Evolutionary conservation across 257 asterid species (phyloP).

Genomic region (Solanum okadae): DNA sequence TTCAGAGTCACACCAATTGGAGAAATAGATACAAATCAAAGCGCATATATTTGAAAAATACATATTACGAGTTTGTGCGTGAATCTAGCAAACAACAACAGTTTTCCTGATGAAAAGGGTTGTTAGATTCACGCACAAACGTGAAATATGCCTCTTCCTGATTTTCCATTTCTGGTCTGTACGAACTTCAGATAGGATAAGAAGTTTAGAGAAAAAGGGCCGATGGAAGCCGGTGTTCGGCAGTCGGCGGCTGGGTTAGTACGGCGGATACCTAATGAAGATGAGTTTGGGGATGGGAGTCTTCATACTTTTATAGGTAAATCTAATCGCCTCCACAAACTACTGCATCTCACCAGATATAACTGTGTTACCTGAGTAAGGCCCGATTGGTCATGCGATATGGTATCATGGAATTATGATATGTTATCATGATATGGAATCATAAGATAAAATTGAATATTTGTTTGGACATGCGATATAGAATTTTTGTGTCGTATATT

Average conservation of each 20-base stretch:
- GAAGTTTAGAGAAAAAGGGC: background rate
- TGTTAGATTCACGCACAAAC: constrained; percentile 13
- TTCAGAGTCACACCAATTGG: background rate
- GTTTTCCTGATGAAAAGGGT: background rate
- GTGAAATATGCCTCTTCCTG: background rate
- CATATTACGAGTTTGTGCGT: constrained; percentile 17
- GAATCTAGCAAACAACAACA: background rate
- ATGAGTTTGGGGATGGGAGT: background rate
- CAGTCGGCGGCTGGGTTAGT: background rate
- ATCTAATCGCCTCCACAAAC: background rate
- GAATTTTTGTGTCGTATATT: no score
- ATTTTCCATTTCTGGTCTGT: no score
- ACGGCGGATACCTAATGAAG: background rate
- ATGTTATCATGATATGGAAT: no score
- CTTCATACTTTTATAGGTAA: background rate
- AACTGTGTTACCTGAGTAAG: background rate
- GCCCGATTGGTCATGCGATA: no score
- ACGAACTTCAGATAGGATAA: background rate
- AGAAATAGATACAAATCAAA: background rate
- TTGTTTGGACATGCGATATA: no score
- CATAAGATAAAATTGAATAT: no score
- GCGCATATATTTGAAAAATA: background rate
- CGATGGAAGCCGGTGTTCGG: background rate
- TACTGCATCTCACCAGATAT: background rate
- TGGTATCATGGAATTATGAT: no score